Evolutionary conservation across 163 green algal genomes (phyloP).

Genomic region (Scenedesmus sp.): DNA sequence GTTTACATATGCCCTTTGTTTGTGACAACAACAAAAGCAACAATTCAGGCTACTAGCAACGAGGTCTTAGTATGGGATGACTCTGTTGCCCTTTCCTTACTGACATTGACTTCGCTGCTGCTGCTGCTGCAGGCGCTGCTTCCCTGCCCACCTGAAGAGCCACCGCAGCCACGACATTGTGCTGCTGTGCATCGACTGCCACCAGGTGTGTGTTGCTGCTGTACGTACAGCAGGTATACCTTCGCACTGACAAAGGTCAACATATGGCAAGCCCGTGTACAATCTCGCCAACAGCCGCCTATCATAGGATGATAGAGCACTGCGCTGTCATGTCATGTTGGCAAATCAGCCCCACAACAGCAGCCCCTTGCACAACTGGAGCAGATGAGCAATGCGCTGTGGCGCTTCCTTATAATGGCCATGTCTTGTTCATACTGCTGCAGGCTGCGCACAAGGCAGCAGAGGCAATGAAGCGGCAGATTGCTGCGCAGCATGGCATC

Average conservation of each 20-base stretch:
- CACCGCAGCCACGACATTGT: slow-evolving; percentile 75
- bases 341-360: no score
- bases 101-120: not conserved
- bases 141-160: slow-evolving; percentile 79
- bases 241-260: no score
- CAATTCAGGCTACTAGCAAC: no score
- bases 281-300: no score
- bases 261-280: no score
- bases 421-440: not conserved
- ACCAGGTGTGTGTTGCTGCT: slow-evolving; percentile 49
- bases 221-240: not conserved
- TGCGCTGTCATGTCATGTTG: no score
- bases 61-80: no score
- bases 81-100: not conserved
- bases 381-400: no score
- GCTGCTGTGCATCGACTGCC: slow-evolving; percentile 62
- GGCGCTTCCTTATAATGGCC: no score
- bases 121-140: slow-evolving; percentile 80
- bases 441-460: slow-evolving; percentile 77
- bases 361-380: no score
- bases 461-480: slow-evolving; percentile 78
- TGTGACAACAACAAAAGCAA: no score
- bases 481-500: slow-evolving; percentile 75
- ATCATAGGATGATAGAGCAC: no score
- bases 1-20: not conserved